A percentile compares a stretch with the other conserved stretches of the same genome.
Conservation (phyloP, 257 asterid genomes). For the Forsythia suspensa region DNA sequence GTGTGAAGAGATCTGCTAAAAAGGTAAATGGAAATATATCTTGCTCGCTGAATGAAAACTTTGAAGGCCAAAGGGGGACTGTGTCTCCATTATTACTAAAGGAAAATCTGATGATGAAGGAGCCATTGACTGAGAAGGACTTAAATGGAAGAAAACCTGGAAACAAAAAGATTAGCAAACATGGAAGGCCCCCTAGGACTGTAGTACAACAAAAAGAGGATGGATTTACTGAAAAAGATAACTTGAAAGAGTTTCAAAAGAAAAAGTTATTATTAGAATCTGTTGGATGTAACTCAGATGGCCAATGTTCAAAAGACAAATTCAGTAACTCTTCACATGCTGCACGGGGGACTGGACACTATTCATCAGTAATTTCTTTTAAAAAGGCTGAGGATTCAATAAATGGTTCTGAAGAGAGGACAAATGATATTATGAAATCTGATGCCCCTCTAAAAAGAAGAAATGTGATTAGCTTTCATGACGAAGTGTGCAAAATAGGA, state of each 20-base stretch:
- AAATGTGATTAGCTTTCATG: slow-evolving; percentile 21
- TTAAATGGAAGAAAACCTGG: slow-evolving; percentile 11
- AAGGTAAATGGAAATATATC: slow-evolving; percentile 13
- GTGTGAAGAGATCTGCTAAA: slow-evolving; percentile 24
- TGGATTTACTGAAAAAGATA: slow-evolving; percentile 22
- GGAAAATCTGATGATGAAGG: slow-evolving; percentile 21
- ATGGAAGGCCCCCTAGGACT: slow-evolving; percentile 23
- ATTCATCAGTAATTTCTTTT: slow-evolving; percentile 14
- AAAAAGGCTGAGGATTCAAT: slow-evolving; percentile 4
- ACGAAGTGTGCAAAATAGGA: slow-evolving; percentile 24
- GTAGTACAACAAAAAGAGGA: slow-evolving; percentile 22
- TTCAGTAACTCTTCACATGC: slow-evolving; percentile 8
- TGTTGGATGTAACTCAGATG: slow-evolving; percentile 5
- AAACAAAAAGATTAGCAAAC: slow-evolving; percentile 18
- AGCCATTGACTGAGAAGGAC: slow-evolving; percentile 22
- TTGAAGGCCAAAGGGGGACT: slow-evolving; percentile 20
- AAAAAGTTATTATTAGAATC: slow-evolving; percentile 21
- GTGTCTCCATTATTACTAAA: slow-evolving; percentile 15
- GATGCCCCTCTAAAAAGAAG: slow-evolving; percentile 27
- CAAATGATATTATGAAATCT: slow-evolving; percentile 26
- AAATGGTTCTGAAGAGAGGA: slow-evolving; percentile 19
- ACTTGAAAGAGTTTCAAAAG: slow-evolving; percentile 15
- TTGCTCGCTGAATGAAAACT: slow-evolving; percentile 17
- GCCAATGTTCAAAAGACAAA: slow-evolving; percentile 17
- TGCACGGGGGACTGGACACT: slow-evolving; percentile 12